Percentiles rank a stretch among this genome's conserved stretches.
phyloP scores from a whole-genome alignment of 2,329 filamentous ascomycete species.

The Eutypa lata region DNA sequence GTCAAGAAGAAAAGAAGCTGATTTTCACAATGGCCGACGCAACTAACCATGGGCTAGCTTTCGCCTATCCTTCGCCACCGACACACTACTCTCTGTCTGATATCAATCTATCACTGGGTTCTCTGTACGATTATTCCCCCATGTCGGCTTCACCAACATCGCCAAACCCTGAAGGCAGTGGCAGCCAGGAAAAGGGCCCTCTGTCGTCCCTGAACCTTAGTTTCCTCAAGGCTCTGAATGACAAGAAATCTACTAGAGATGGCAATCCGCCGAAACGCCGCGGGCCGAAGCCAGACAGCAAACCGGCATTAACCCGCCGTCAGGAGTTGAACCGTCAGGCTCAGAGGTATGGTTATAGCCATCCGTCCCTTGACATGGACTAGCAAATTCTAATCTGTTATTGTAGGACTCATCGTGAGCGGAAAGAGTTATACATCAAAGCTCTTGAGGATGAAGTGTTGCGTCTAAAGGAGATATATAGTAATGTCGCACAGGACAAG shows the following conservation, averaged over 20 bases:
- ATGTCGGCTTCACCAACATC: constrained; percentile 50
- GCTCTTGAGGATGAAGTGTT: constrained; percentile 88
- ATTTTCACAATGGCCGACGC: constrained; percentile 20
- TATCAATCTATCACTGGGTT: constrained; percentile 28
- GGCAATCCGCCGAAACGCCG: constrained; percentile 83
- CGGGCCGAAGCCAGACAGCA: constrained; percentile 94
- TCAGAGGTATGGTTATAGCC: constrained; percentile 64
- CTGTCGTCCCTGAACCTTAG: constrained; percentile 49
- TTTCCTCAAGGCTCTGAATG: constrained; percentile 65
- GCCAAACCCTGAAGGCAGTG: constrained; percentile 13
- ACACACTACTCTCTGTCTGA: constrained; percentile 30
- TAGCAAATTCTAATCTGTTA: constrained; percentile 9
- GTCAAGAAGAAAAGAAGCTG: not conserved
- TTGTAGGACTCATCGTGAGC: constrained; percentile 85
- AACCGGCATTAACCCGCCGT: constrained; percentile 84
- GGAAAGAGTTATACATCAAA: constrained; percentile 95
- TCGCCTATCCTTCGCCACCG: constrained; percentile 34
- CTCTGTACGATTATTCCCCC: constrained; percentile 30
- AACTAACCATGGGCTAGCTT: constrained; percentile 34
- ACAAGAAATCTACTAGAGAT: constrained; percentile 80
- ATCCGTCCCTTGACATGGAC: not conserved
- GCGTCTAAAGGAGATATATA: constrained; percentile 81
- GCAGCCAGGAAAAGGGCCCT: constrained; percentile 29
- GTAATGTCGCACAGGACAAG: constrained; percentile 70
- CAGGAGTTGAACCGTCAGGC: constrained; percentile 96